A percentile compares a stretch with the other conserved stretches of the same genome.
These are phyloP conservation scores for Coemansia aciculifera DNA, from an alignment of 192 early-diverging fungal genomes.

Conservation along the genomic window DNA sequence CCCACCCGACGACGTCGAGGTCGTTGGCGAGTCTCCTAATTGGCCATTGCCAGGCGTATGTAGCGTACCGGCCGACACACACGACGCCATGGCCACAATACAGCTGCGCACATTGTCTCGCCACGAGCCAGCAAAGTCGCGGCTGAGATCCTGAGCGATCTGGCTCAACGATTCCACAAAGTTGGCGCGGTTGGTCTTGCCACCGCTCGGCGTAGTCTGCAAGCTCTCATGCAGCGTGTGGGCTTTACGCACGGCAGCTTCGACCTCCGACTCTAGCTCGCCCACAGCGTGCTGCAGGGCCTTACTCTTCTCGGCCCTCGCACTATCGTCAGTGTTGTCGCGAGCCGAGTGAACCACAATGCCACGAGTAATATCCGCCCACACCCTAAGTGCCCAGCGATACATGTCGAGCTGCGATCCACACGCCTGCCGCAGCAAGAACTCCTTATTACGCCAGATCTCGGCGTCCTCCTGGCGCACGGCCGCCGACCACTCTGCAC, in stretches of 20 bases:
- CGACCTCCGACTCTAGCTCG: slow-evolving; percentile 28
- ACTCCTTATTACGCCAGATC: slow-evolving; percentile 19
- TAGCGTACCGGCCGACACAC: not conserved
- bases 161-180: slow-evolving; percentile 22
- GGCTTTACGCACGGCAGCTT: slow-evolving; percentile 17
- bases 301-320: not conserved
- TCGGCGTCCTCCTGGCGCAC: slow-evolving; percentile 16
- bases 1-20: slow-evolving; percentile 11
- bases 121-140: slow-evolving; percentile 21
- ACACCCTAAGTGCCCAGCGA: slow-evolving; percentile 30
- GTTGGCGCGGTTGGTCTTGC: slow-evolving; percentile 12
- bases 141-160: slow-evolving; percentile 23
- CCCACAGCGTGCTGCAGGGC: slow-evolving; percentile 21
- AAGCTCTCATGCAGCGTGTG: slow-evolving; percentile 8
- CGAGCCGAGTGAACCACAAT: not conserved
- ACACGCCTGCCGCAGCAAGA: slow-evolving; percentile 24
- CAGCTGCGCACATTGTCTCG: slow-evolving; percentile 30
- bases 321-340: not conserved
- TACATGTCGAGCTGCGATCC: slow-evolving; percentile 35
- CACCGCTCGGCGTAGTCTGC: not conserved
- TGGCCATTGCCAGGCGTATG: not conserved
- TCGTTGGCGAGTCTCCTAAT: not conserved
- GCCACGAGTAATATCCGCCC: slow-evolving; percentile 25
- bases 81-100: slow-evolving; percentile 15
- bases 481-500: slow-evolving; percentile 9